Evolutionary conservation across 2,329 filamentous ascomycete genomes (phyloP), one percentile per base, ranked within the genome.

Genomic region (Colletotrichum gloeosporioides): DNA sequence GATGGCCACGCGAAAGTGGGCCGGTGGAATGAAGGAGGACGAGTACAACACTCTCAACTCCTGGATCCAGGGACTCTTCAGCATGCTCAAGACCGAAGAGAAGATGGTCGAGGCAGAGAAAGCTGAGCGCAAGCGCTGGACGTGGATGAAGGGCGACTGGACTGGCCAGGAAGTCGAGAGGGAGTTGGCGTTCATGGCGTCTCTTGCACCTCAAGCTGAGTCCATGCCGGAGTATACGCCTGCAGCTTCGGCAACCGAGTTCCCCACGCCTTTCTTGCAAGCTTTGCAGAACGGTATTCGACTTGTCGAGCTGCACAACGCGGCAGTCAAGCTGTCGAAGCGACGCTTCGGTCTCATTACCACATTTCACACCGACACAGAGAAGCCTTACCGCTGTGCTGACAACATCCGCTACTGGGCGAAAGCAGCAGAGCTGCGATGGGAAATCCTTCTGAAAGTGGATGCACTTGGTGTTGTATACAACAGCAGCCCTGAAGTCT

Each of bases 391-490:
- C 84, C 94, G 97, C 65, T 93, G 93, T 78, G 95, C 96, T 4
- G 97, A 99, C 80, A 99, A 99, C 83, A 89, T 99, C 77, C 92
- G 96, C 55, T 99, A 94, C 88, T 99, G 97, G 96, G 91, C 95
- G 85, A 99, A 99, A 87, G 97, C 96, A 2, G 96, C 96, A 9
- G 96, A 99, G 86, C 89, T 99, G 75, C 92, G 97, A 71, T 99
- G 96, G 93, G 97, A 99, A 85, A 91, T 96, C 53, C 91, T 94
- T 79, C 88, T 99, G 68, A 92, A 93, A 78, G 90, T 98, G 70
- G 95, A 98, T 81, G 95, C 96, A 27, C 93, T 98, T 85, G 95
- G 94, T 32, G 91, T 98, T 9, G 96, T 98, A 27, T 94, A 96
- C 82, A 93, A 93, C 81, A 93, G 89, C 76, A 89, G 91, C 66